Percentiles rank a stretch among this genome's conserved stretches.
phyloP scores from a whole-genome alignment of 768 basidiomycete genomes.

The Leccinum uliginosum region DNA sequence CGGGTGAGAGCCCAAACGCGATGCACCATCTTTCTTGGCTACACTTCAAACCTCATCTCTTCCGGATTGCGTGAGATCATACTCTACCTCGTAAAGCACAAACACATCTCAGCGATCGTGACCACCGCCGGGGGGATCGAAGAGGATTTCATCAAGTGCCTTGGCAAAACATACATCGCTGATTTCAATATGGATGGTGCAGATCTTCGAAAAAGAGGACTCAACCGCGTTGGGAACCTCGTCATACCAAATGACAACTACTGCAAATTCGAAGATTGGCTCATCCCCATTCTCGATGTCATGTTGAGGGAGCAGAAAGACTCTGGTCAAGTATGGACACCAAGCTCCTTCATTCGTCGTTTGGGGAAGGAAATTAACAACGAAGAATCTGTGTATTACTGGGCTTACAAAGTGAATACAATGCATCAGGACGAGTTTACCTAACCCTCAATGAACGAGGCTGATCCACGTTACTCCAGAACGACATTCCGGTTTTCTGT shows the following conservation, averaged over 20 bases:
- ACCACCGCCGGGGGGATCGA: constrained; percentile 98
- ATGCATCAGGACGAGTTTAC: constrained; percentile 12
- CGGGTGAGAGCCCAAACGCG: constrained; percentile 64
- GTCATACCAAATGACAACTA: constrained; percentile 98
- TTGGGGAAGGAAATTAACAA: constrained; percentile 97
- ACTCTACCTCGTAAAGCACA: constrained; percentile 88
- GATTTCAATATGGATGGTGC: constrained; percentile 93
- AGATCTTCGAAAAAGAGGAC: constrained; percentile 77
- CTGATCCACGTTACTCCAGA: constrained; percentile 50
- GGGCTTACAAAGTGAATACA: constrained; percentile 92
- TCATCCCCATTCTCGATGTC: constrained; percentile 85
- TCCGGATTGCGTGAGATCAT: constrained; percentile 95
- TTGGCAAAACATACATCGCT: constrained; percentile 93
- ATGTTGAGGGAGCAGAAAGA: constrained; percentile 88
- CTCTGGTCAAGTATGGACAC: constrained; percentile 74
- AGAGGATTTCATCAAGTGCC: constrained; percentile 98
- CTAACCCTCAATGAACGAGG: constrained; percentile 11
- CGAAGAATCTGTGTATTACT: constrained; percentile 97
- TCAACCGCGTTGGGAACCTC: constrained; percentile 97
- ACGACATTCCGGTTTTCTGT: constrained; percentile 97
- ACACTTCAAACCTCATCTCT: constrained; percentile 98
- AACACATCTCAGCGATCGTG: constrained; percentile 83
- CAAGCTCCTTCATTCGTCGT: constrained; percentile 87
- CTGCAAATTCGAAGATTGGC: constrained; percentile 99
- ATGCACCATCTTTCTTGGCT: constrained; percentile 92